Base-by-base conservation (phyloP, 192 early-diverging fungal species). In the Entomortierella chlamydospora region DNA sequence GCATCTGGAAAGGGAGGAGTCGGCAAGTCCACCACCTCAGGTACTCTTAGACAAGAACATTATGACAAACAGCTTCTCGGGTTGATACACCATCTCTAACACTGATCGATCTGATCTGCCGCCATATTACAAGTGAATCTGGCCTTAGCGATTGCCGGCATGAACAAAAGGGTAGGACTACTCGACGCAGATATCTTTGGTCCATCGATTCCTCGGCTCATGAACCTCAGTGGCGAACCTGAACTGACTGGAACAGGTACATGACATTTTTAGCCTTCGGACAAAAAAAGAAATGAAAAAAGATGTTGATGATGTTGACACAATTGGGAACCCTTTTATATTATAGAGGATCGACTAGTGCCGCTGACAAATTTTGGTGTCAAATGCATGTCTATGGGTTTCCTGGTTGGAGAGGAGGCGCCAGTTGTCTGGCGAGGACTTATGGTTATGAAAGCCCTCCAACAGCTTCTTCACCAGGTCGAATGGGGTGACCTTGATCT, bases 141-240 rank as follows among this genome's bases (percentile, higher is more conserved):
- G 49, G 92, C 94, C 7, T 68, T 94, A 4, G 90, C 91, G 11
- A 77, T 92, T 33, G 83, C 87, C 10, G 81, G 81, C n/a, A 84
- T 90, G 74, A 83, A 80, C 50, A 84, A 86, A 56, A 80, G 82
- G 12, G 88, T 92, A 0, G 96, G 94, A 20, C 72, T 97, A 9
- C 79, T 97, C 43, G 96, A 97, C 71, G 94, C 94, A 0, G 96
- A 97, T 87, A 85, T 97, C n/a, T 96, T 94, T 87, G 96, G 96
- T 2, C 96, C 96, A 3, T 95, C 94, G 0, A 88, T 97, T 52
- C 95, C 96, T 22, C 72, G 71, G 43, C 87, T 97, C 73, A 93
- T 97, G 91, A 94, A 94, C 54, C 83, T 97, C 56, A 81, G 83
- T 55, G 92, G 90, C 0, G 86, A 93, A 73, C 94, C 94, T 9